Evolutionary conservation across 352 stramenopile genomes (phyloP), one percentile per base, ranked within the genome.

Genomic region (Globisporangium irregulare): DNA sequence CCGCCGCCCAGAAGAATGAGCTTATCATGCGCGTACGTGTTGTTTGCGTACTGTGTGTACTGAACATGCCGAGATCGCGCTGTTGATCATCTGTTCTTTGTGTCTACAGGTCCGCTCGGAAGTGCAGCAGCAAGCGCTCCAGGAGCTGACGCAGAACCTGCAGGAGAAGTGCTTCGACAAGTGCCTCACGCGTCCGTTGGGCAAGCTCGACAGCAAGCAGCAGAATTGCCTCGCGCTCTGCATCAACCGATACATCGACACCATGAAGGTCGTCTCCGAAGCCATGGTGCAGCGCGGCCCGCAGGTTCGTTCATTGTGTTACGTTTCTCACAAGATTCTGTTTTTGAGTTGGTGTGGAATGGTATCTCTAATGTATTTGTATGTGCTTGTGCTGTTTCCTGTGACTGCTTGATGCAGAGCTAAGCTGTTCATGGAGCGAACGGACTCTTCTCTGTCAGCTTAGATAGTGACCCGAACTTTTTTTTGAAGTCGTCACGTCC

Each of bases 151-250:
- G 60, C 83, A 91, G 76, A 94, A 86, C 69, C 67, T 97, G 57
- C 87, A 95, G 76, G 86, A 94, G 64, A 97, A 97, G 72, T 97
- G 89, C 73, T 97, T 97, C 68, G 87, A 97, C 78, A 93, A 95
- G 76, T 97, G 89, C 80, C 82, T 97, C 73, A 80, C 86, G 51
- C 83, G 76, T 62, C 77, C 89, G 22, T 87, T 84, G 64, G 84
- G 83, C 68, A 94, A 94, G 77, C 76, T 97, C 46, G 87, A 94
- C 73, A 86, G 82, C 81, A 97, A 97, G 82, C 87, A 97, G 79
- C 89, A 97, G 77, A 94, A 94, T 73, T 97, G 89, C 80, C 70
- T 97, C 34, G 85, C 85, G 59, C 75, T 95, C 55, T 97, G 89
- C 72, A 92, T 94, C 69, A 94, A 97, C 73, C 72, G 89, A 78